Percentiles rank a stretch among this genome's conserved stretches.
Conservation (phyloP, 257 asterid species). For the Ballota nigra region DNA sequence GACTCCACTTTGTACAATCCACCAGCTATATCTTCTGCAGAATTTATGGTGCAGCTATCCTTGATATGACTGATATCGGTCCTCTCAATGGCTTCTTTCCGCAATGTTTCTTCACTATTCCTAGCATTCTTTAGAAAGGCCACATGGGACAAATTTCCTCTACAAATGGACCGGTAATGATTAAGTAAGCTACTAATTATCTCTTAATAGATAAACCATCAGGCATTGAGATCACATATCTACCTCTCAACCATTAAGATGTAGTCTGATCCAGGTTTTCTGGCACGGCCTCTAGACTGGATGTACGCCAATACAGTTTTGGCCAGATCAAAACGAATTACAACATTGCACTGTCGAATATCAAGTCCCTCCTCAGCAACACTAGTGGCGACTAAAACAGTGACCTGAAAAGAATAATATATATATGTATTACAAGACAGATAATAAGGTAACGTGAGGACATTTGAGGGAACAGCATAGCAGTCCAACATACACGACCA, state of each 20-base stretch:
- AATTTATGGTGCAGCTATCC: slow-evolving; percentile 49
- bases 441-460: slow-evolving; percentile 14
- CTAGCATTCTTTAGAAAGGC: slow-evolving; percentile 95
- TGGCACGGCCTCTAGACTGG: slow-evolving; percentile 99
- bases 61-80: slow-evolving; percentile 94
- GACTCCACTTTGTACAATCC: slow-evolving; percentile 88
- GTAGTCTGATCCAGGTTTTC: slow-evolving; percentile 98
- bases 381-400: slow-evolving; percentile 97
- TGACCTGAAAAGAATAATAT: slow-evolving; percentile 52
- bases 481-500: slow-evolving; percentile 82
- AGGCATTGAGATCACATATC: slow-evolving; percentile 17
- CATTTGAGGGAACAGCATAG: slow-evolving; percentile 8
- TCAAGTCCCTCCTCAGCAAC: slow-evolving; percentile 99
- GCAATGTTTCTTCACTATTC: slow-evolving; percentile 94
- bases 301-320: slow-evolving; percentile 97
- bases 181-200: slow-evolving; percentile 10
- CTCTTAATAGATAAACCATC: slow-evolving; percentile 18
- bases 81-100: slow-evolving; percentile 98
- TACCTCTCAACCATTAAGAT: slow-evolving; percentile 99
- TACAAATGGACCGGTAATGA: slow-evolving; percentile 36
- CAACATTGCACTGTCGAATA: slow-evolving; percentile 98
- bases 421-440: slow-evolving; percentile 9
- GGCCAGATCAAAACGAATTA: slow-evolving; percentile 98
- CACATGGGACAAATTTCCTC: slow-evolving; percentile 80
- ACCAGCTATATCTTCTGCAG: slow-evolving; percentile 58